Conservation (phyloP, 306 rosid species). For the Ceratonia siliqua region DNA sequence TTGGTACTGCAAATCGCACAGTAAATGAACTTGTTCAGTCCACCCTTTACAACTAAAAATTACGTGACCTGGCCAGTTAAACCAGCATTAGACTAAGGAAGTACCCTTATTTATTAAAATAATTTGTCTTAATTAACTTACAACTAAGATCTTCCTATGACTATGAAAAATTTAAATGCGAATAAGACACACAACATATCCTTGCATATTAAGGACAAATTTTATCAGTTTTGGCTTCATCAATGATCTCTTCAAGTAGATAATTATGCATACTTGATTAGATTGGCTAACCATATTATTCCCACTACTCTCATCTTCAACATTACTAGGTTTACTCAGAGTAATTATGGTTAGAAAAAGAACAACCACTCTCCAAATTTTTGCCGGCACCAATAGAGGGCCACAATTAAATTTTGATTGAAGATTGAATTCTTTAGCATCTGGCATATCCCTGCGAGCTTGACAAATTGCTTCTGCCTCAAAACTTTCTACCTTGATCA, state of each 20-base stretch:
- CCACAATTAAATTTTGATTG: slow-evolving; percentile 33
- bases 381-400: slow-evolving; percentile 19
- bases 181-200: neutral
- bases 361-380: slow-evolving; percentile 34
- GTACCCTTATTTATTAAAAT: no score
- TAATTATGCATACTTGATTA: slow-evolving; percentile 49
- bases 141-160: no score
- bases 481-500: slow-evolving; percentile 10
- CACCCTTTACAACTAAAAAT: no score
- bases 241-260: slow-evolving; percentile 74
- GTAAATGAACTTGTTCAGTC: no score
- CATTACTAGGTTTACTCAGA: slow-evolving; percentile 33
- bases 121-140: no score
- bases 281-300: slow-evolving; percentile 37
- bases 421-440: slow-evolving; percentile 28
- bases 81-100: no score
- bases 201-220: neutral
- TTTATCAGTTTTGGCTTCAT: slow-evolving; percentile 78
- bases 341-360: slow-evolving; percentile 28
- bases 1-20: no score
- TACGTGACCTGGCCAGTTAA: no score
- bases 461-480: neutral
- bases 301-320: slow-evolving; percentile 41
- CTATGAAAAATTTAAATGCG: no score
- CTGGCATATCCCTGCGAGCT: neutral